Conservation (phyloP, 2,329 filamentous ascomycete species). For the Epichloe scottii region DNA sequence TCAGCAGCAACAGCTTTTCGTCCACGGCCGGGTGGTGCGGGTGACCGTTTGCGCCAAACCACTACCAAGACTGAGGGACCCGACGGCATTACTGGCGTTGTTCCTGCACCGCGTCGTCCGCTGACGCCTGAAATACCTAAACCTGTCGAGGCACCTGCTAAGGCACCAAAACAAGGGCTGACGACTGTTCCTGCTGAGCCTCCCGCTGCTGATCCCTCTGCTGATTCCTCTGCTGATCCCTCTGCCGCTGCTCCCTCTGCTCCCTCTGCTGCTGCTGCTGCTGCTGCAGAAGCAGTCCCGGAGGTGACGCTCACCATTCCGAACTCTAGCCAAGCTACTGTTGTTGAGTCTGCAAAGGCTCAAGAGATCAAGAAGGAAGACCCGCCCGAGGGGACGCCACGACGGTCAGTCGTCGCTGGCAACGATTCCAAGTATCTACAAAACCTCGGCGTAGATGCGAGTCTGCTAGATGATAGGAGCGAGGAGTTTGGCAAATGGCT, state of each 20-base stretch:
- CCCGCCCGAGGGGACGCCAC: conserved; percentile 33
- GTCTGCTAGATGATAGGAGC: conserved; percentile 62
- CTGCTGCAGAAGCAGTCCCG: conserved; percentile 24
- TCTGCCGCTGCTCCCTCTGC: background rate
- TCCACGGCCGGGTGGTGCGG: conserved; percentile 76
- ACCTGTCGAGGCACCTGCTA: conserved; percentile 8
- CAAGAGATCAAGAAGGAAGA: conserved; percentile 19
- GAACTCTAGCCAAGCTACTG: conserved; percentile 26
- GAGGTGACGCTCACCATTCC: conserved; percentile 47
- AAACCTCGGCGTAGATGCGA: conserved; percentile 64
- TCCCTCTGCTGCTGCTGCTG: background rate
- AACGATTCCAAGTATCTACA: conserved; percentile 71
- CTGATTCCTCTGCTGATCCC: too few species aligned
- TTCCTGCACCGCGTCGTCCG: conserved; percentile 58
- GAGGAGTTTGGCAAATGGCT: conserved; percentile 73
- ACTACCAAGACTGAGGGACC: conserved; percentile 53
- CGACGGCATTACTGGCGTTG: conserved; percentile 81
- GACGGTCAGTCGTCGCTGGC: conserved; percentile 52
- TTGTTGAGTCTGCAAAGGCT: conserved; percentile 17
- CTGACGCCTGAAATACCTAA: conserved; percentile 18
- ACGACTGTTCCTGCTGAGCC: background rate
- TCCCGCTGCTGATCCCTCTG: background rate
- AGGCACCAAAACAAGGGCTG: background rate
- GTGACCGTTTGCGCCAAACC: conserved; percentile 58
- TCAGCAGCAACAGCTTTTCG: conserved; percentile 55